These are phyloP conservation scores for Jasminum sambac DNA, from an alignment of 257 asterid species.

Conservation along the genomic window DNA sequence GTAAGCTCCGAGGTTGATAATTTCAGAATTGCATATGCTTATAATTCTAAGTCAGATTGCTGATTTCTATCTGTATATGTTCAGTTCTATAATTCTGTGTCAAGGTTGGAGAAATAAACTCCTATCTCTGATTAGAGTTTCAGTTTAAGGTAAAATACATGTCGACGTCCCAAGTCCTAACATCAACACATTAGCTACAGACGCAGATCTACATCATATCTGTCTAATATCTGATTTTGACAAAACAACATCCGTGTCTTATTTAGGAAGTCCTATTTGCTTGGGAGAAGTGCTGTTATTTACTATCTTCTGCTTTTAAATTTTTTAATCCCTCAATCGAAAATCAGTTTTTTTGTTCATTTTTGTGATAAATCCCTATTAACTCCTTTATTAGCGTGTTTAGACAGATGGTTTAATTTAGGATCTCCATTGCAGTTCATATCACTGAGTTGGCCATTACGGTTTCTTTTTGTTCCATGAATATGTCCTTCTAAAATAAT, in stretches of 20 bases:
- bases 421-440: not conserved
- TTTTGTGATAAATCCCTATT: not conserved
- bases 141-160: not conserved
- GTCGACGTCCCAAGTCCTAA: not conserved
- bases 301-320: not conserved
- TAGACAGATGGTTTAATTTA: not conserved
- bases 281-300: not conserved
- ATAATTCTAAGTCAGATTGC: not conserved
- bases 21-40: slow-evolving; percentile 8
- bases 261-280: slow-evolving; percentile 1
- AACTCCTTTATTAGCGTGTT: not conserved
- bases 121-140: not conserved
- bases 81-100: not conserved
- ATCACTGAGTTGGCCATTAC: not conserved
- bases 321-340: not conserved
- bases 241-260: not conserved
- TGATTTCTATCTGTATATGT: not conserved
- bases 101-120: not conserved
- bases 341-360: not conserved
- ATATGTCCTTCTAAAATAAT: not conserved
- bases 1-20: slow-evolving; percentile 39
- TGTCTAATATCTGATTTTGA: not conserved
- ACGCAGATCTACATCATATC: not conserved
- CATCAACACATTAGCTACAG: not conserved
- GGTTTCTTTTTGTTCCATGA: not conserved